Percentiles rank a stretch among this genome's conserved stretches.
phyloP scores from a whole-genome alignment of 495 filamentous ascomycete genomes.

The Lophium mytilinum region DNA sequence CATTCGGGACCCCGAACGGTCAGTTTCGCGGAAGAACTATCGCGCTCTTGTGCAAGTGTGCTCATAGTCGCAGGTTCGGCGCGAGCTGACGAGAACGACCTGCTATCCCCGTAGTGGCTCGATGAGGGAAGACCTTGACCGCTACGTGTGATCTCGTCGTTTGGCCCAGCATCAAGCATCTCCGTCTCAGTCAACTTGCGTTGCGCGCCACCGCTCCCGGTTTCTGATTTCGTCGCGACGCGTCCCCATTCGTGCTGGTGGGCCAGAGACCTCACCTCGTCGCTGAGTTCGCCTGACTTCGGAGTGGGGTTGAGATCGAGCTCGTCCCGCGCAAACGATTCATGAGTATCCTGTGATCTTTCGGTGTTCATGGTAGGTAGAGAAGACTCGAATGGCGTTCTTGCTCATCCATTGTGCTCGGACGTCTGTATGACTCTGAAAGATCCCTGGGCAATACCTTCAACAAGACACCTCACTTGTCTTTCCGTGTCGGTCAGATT shows the following conservation, averaged over 20 bases:
- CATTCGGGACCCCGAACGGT: constrained; percentile 25
- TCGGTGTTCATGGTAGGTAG: not conserved
- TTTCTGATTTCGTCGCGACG: not conserved
- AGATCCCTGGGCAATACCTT: too few species aligned
- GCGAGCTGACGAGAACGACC: not conserved
- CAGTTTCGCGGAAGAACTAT: constrained; percentile 29
- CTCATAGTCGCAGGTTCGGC: constrained; percentile 17
- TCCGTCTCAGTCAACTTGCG: too few species aligned
- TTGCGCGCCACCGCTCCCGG: too few species aligned
- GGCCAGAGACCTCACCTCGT: not conserved
- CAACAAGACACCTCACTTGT: too few species aligned
- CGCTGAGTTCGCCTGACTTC: not conserved
- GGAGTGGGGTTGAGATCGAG: not conserved
- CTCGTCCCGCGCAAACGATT: not conserved
- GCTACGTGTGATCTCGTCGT: too few species aligned
- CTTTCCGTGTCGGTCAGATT: too few species aligned
- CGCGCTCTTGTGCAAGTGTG: constrained; percentile 6
- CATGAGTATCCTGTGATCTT: not conserved
- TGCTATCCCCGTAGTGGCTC: too few species aligned
- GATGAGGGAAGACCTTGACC: too few species aligned
- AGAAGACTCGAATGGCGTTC: constrained; percentile 27
- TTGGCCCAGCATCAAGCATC: too few species aligned
- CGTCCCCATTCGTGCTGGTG: not conserved
- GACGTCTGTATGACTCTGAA: constrained; percentile 21
- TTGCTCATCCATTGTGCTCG: constrained; percentile 24